A percentile compares a stretch with the other conserved stretches of the same genome.
Evolutionary conservation across 257 asterid species (phyloP).

Genomic region (Nicotiana tomentosiformis): DNA sequence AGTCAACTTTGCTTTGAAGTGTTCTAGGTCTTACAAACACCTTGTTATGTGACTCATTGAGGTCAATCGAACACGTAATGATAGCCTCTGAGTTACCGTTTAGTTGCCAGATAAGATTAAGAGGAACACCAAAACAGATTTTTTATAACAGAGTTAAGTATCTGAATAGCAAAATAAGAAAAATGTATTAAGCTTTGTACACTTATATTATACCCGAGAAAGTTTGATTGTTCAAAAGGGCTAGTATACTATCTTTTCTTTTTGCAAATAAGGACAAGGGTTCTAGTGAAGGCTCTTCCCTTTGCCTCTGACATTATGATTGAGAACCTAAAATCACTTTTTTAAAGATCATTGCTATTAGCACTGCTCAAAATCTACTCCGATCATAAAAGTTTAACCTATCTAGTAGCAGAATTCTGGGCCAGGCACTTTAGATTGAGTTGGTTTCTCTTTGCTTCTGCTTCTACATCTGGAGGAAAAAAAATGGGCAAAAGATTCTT

Average conservation of each 20-base stretch:
- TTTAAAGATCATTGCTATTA: not conserved
- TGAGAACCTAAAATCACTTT: not conserved
- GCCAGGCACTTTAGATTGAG: not conserved
- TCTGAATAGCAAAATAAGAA: not conserved
- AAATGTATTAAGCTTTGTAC: not conserved
- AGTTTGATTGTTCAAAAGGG: not conserved
- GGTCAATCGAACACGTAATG: not conserved
- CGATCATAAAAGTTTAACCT: not conserved
- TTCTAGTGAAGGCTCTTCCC: not conserved
- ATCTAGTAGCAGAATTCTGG: constrained; percentile 2
- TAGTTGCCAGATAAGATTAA: not conserved
- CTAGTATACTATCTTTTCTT: not conserved
- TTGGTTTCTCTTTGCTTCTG: not conserved
- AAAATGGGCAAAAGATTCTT: not conserved
- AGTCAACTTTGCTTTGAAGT: not conserved
- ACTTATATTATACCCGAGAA: not conserved
- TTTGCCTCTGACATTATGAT: not conserved
- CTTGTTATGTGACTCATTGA: not conserved
- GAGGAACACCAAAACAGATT: not conserved
- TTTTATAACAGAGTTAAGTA: not conserved
- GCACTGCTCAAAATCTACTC: not conserved
- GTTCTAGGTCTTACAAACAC: not conserved
- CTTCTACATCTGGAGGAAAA: not conserved
- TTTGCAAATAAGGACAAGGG: not conserved
- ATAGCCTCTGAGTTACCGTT: not conserved